These are phyloP conservation scores for Monosporozyma servazzii DNA, from an alignment of 805 yeast species.

Conservation along the genomic window DNA sequence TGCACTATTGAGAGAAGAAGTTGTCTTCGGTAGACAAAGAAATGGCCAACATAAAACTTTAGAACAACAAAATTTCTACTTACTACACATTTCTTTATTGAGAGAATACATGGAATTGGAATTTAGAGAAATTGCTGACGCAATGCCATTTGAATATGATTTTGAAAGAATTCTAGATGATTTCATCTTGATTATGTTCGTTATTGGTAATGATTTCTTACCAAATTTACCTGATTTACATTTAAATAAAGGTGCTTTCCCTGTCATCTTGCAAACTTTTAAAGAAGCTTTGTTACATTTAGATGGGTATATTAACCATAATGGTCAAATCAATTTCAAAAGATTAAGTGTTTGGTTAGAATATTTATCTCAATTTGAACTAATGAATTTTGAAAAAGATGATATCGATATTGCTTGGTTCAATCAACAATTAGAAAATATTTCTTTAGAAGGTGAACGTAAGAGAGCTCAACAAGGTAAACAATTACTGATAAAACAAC, in stretches of 20 bases:
- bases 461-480: constrained; percentile 60
- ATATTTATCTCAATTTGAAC: constrained; percentile 68
- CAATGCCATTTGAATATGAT: constrained; percentile 56
- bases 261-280: constrained; percentile 81
- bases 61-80: constrained; percentile 68
- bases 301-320: constrained; percentile 79
- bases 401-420: constrained; percentile 88
- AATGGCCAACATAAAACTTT: constrained; percentile 36
- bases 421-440: constrained; percentile 71
- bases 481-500: constrained; percentile 56
- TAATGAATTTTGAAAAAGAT: constrained; percentile 74
- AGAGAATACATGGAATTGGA: constrained; percentile 89
- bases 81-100: constrained; percentile 76
- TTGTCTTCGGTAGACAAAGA: constrained; percentile 58
- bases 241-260: constrained; percentile 92
- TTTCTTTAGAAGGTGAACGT: constrained; percentile 62
- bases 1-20: constrained; percentile 90
- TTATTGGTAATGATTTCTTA: constrained; percentile 95
- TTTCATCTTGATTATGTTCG: constrained; percentile 82
- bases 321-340: constrained; percentile 69
- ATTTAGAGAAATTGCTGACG: constrained; percentile 59
- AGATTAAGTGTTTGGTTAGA: constrained; percentile 71
- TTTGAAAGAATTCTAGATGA: constrained; percentile 90
- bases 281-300: constrained; percentile 63
- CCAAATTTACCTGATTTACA: constrained; percentile 93